Conservation (phyloP, 2,329 filamentous ascomycete species). For the Mariannaea elegans region DNA sequence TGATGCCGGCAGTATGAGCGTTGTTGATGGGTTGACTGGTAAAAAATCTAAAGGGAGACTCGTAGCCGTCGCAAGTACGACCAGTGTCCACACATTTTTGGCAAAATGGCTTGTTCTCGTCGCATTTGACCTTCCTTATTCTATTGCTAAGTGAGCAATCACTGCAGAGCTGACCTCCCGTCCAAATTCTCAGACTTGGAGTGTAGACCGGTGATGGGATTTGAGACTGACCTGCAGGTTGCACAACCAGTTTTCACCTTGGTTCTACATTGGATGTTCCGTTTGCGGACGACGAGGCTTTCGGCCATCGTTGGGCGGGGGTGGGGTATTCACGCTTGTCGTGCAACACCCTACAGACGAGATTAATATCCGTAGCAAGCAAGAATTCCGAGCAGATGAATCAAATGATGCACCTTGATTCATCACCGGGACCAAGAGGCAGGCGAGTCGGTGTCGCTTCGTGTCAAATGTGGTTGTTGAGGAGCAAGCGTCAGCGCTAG, state of each 20-base stretch:
- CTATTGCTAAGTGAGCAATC: conserved; percentile 36
- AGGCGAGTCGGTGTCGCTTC: background rate
- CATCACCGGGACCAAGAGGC: background rate
- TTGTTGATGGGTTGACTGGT: conserved; percentile 28
- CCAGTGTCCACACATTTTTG: conserved; percentile 49
- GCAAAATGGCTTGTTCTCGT: conserved; percentile 48
- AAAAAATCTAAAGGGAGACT: conserved; percentile 48
- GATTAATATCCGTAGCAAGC: background rate
- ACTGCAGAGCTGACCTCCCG: background rate
- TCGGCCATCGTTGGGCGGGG: conserved; percentile 32
- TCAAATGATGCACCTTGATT: conserved; percentile 7
- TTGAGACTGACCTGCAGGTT: conserved; percentile 52
- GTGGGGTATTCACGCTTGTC: background rate
- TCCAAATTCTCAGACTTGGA: background rate
- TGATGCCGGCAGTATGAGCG: background rate
- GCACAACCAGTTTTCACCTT: conserved; percentile 54
- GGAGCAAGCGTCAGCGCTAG: conserved; percentile 27
- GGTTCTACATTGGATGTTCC: conserved; percentile 30
- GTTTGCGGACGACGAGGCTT: conserved; percentile 35
- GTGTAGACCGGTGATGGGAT: conserved; percentile 24
- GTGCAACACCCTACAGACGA: background rate
- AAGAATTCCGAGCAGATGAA: conserved; percentile 22
- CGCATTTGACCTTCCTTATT: conserved; percentile 50
- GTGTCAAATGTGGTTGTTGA: background rate
- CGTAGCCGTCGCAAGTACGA: conserved; percentile 54